phyloP scores from a whole-genome alignment of 257 asterid genomes.

The Ballota nigra region DNA sequence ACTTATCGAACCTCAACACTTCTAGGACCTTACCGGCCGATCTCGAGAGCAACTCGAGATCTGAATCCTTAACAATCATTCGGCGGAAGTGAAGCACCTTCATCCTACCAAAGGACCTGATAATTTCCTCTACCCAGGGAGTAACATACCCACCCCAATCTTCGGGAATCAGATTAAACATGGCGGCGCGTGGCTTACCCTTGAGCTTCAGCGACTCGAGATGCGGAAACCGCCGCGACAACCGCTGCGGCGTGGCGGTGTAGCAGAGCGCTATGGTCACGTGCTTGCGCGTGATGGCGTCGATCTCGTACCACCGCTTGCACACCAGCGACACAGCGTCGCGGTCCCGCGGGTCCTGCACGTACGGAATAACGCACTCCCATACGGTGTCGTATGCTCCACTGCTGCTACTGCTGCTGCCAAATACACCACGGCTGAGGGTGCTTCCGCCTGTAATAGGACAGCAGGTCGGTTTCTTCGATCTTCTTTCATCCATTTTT shows the following conservation, averaged over 20 bases:
- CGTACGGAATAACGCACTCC: constrained; percentile 70
- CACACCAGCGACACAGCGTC: constrained; percentile 60
- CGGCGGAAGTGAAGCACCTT: constrained; percentile 70
- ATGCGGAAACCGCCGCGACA: constrained; percentile 61
- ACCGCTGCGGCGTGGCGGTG: constrained; percentile 50
- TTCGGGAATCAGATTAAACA: constrained; percentile 74
- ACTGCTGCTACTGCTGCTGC: constrained; percentile 16
- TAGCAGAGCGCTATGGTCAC: constrained; percentile 83
- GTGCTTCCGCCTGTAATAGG: neutral
- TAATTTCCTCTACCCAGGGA: constrained; percentile 69
- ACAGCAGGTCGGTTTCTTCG: constrained; percentile 13
- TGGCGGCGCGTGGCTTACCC: constrained; percentile 92
- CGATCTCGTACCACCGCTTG: constrained; percentile 60
- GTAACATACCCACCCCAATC: constrained; percentile 83
- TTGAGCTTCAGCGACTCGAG: constrained; percentile 75
- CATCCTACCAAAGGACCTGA: constrained; percentile 37
- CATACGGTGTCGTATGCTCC: constrained; percentile 57
- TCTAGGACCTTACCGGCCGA: constrained; percentile 39
- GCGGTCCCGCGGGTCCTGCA: constrained; percentile 67
- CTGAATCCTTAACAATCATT: constrained; percentile 75
- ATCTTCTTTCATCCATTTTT: constrained; percentile 18
- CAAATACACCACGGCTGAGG: neutral
- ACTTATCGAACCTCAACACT: constrained; percentile 71
- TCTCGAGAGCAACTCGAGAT: constrained; percentile 53
- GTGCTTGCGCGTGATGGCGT: constrained; percentile 69